Percentiles rank a stretch among this genome's conserved stretches.
Conservation (phyloP, 371 early-diverging fungal genomes). For the Mucor indicus region DNA sequence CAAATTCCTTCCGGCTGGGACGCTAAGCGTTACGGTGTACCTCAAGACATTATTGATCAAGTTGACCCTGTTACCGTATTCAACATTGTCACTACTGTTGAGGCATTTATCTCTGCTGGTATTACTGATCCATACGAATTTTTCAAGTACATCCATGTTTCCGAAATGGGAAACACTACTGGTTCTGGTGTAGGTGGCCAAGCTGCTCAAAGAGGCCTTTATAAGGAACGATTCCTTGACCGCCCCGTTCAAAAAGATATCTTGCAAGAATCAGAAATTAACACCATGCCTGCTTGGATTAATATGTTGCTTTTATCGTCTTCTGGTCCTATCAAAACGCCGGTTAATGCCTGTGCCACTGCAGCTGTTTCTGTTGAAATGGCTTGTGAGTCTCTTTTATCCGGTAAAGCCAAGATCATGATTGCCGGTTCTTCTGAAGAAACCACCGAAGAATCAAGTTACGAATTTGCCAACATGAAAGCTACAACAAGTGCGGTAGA, state of each 20-base stretch:
- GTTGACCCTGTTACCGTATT: slow-evolving; percentile 91
- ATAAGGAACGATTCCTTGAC: slow-evolving; percentile 77
- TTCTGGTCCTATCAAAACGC: slow-evolving; percentile 96
- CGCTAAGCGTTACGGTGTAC: slow-evolving; percentile 92
- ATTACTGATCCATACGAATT: slow-evolving; percentile 97
- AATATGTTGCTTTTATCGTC: slow-evolving; percentile 94
- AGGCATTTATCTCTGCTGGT: slow-evolving; percentile 90
- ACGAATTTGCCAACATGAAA: slow-evolving; percentile 98
- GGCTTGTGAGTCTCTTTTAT: slow-evolving; percentile 86
- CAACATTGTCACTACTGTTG: slow-evolving; percentile 88
- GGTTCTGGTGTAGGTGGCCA: slow-evolving; percentile 92
- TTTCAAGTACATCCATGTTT: slow-evolving; percentile 94
- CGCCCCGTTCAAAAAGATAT: slow-evolving; percentile 92
- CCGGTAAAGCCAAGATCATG: slow-evolving; percentile 93
- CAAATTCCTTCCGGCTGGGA: slow-evolving; percentile 96
- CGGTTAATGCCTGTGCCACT: slow-evolving; percentile 94
- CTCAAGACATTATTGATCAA: slow-evolving; percentile 88
- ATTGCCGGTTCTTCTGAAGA: slow-evolving; percentile 95
- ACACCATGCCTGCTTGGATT: slow-evolving; percentile 96
- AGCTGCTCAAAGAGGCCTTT: slow-evolving; percentile 75
- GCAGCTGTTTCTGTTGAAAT: slow-evolving; percentile 91
- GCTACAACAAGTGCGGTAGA: slow-evolving; percentile 86
- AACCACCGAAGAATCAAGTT: slow-evolving; percentile 90
- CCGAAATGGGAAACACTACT: slow-evolving; percentile 89
- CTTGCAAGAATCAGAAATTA: slow-evolving; percentile 94